A percentile compares a stretch with the other conserved stretches of the same genome.
Conservation (phyloP, 306 rosid genomes). For the Acmispon strigosus region DNA sequence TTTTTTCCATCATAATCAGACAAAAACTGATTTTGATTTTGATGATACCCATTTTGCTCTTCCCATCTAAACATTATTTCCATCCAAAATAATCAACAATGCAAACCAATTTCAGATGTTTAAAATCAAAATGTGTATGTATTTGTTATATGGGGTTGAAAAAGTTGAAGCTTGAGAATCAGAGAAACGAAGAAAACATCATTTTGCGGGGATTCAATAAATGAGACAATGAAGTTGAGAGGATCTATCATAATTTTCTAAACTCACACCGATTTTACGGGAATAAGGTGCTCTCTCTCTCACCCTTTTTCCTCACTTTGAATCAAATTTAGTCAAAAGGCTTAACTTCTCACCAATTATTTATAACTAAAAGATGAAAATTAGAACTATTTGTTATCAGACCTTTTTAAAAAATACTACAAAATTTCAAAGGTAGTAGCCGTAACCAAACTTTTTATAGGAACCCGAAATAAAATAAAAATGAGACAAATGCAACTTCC, state of each 20-base stretch:
- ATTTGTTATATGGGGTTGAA: too few relatives aligned
- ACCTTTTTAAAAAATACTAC: background rate
- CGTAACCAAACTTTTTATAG: background rate
- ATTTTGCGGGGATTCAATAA: background rate
- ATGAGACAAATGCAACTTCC: too few relatives aligned
- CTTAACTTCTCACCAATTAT: background rate
- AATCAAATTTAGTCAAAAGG: background rate
- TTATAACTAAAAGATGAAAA: background rate
- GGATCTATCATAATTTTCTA: background rate
- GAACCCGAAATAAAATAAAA: too few relatives aligned
- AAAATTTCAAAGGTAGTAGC: background rate
- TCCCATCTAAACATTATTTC: slow-evolving; percentile 32
- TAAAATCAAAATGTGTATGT: background rate
- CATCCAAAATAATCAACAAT: slow-evolving; percentile 20
- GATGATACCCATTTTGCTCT: slow-evolving; percentile 20
- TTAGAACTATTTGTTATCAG: too few relatives aligned
- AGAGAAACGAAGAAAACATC: background rate
- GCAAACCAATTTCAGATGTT: too few relatives aligned
- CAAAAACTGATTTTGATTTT: background rate
- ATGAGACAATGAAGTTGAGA: background rate
- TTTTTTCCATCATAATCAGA: too few relatives aligned
- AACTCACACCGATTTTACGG: background rate
- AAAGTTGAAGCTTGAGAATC: background rate
- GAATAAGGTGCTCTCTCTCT: background rate
- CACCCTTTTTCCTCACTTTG: background rate